A percentile compares a stretch with the other conserved stretches of the same genome.
phyloP scores from a whole-genome alignment of 2,329 filamentous ascomycete species.

The Penicillium sp. region DNA sequence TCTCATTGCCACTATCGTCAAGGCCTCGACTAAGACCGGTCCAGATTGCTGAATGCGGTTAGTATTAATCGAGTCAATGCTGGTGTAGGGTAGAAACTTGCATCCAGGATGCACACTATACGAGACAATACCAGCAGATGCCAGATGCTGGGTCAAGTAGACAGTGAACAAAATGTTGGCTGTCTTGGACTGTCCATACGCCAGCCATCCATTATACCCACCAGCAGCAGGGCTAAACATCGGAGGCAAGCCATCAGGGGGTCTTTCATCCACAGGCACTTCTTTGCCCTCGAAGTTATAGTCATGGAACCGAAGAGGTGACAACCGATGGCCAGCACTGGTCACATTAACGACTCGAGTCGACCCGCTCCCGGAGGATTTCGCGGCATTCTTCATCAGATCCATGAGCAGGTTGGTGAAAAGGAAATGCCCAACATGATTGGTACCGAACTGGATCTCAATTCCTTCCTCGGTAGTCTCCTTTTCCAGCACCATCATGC shows the following conservation, averaged over 20 bases:
- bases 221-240: conserved; percentile 21
- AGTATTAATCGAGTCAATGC: background rate
- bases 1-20: conserved; percentile 28
- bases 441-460: conserved; percentile 42
- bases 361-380: background rate
- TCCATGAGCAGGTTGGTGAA: conserved; percentile 39
- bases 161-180: conserved; percentile 57
- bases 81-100: conserved; percentile 10
- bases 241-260: conserved; percentile 17
- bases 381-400: conserved; percentile 21
- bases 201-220: conserved; percentile 42
- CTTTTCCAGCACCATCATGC: conserved; percentile 38
- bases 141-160: conserved; percentile 38
- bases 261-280: conserved; percentile 18
- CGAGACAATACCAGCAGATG: conserved; percentile 40
- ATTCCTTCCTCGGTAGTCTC: conserved; percentile 37
- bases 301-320: conserved; percentile 36
- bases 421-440: conserved; percentile 44
- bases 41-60: conserved; percentile 32
- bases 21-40: conserved; percentile 29
- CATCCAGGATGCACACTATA: conserved; percentile 51
- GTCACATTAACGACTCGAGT: conserved; percentile 21
- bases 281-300: conserved; percentile 26
- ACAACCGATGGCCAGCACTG: conserved; percentile 28
- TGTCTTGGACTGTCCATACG: conserved; percentile 59